phyloP scores from a whole-genome alignment of 108 stramenopile genomes.

The Nitzschia sp. region DNA sequence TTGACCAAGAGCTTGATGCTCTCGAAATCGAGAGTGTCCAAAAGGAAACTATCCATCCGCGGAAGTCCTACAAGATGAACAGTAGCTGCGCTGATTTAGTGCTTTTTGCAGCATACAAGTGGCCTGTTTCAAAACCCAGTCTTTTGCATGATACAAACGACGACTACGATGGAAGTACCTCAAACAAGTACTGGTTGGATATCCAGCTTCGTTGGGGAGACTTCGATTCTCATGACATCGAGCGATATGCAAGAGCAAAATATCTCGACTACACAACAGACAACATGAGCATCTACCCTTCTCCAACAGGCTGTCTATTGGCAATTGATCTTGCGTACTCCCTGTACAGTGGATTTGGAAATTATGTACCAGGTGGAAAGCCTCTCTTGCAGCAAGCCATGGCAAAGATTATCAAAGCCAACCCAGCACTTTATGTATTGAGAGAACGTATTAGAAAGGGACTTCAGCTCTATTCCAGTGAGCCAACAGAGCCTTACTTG shows the following conservation, averaged over 20 bases:
- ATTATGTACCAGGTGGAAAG: conserved; percentile 98
- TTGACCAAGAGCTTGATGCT: conserved; percentile 97
- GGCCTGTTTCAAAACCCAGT: conserved; percentile 96
- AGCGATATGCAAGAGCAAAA: conserved; percentile 96
- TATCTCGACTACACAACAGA: conserved; percentile 99
- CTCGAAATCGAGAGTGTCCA: conserved; percentile 98
- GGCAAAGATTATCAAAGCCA: conserved; percentile 99
- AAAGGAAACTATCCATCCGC: conserved; percentile 99
- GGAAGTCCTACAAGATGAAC: conserved; percentile 99
- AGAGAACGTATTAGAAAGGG: conserved; percentile 99
- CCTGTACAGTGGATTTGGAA: conserved; percentile 95
- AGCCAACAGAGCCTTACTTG: conserved; percentile 99
- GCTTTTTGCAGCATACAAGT: conserved; percentile 98
- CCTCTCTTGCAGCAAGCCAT: conserved; percentile 98
- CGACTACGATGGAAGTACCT: conserved; percentile 92
- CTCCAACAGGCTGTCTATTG: conserved; percentile 95
- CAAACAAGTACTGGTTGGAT: conserved; percentile 98
- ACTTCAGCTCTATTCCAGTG: conserved; percentile 97
- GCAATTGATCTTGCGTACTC: conserved; percentile 98
- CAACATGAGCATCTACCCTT: conserved; percentile 99
- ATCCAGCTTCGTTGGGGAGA: conserved; percentile 99
- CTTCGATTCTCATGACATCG: conserved; percentile 99
- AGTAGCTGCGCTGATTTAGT: conserved; percentile 98
- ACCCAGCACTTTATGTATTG: conserved; percentile 99
- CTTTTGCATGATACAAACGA: conserved; percentile 97